A percentile compares a stretch with the other conserved stretches of the same genome.
Evolutionary conservation across 1,139 yeast genomes (phyloP).

Genomic region (Scheffersomyces stambukii): DNA sequence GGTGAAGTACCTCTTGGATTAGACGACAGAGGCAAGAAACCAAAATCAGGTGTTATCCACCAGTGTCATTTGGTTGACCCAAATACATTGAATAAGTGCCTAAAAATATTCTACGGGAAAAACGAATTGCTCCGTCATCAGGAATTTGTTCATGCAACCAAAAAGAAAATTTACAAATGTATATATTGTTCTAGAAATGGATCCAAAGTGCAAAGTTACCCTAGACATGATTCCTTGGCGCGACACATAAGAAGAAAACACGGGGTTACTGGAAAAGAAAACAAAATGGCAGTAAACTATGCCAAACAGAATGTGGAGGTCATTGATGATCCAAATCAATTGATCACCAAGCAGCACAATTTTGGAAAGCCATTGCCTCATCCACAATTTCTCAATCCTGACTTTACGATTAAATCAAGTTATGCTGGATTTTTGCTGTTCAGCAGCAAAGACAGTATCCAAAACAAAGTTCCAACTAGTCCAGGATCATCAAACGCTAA

Average conservation of each 20-base stretch:
- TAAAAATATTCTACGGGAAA: slow-evolving; percentile 43
- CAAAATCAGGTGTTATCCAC: slow-evolving; percentile 31
- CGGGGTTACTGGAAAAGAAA: slow-evolving; percentile 45
- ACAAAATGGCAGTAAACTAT: slow-evolving; percentile 43
- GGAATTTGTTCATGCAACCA: slow-evolving; percentile 47
- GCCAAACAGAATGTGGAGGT: slow-evolving; percentile 44
- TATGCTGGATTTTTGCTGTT: too few species aligned
- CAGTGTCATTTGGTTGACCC: slow-evolving; percentile 44
- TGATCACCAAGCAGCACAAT: slow-evolving; percentile 5
- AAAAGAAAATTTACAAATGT: slow-evolving; percentile 42
- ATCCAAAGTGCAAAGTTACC: slow-evolving; percentile 40
- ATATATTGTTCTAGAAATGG: slow-evolving; percentile 37
- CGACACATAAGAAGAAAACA: slow-evolving; percentile 45
- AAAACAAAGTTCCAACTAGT: too few species aligned
- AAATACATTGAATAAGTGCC: slow-evolving; percentile 25
- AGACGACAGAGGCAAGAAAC: slow-evolving; percentile 17
- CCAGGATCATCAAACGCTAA: too few species aligned
- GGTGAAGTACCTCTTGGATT: neutral
- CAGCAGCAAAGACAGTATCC: slow-evolving; percentile 1
- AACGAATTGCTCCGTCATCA: slow-evolving; percentile 44
- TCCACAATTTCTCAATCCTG: too few species aligned
- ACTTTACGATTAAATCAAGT: too few species aligned
- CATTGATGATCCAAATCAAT: slow-evolving; percentile 24
- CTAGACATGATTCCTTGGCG: slow-evolving; percentile 45
- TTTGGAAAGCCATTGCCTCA: slow-evolving; percentile 8